A percentile compares a stretch with the other conserved stretches of the same genome.
phyloP scores from a whole-genome alignment of 805 yeast genomes.

The Torulaspora maleeae region DNA sequence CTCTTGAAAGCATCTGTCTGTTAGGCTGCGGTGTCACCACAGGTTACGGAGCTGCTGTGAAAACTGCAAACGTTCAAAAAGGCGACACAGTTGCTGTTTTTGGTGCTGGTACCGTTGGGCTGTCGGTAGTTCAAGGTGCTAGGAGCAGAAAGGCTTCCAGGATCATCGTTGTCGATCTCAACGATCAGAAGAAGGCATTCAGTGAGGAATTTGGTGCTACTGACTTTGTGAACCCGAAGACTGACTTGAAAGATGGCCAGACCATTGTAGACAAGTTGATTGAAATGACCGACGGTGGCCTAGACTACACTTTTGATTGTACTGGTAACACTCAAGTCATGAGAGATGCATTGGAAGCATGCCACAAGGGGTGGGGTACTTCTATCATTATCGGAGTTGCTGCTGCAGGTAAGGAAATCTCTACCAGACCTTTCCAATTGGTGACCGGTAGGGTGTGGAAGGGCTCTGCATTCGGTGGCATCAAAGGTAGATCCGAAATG shows the following conservation, averaged over 20 bases:
- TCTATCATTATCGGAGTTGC: constrained; percentile 97
- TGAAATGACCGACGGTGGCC: constrained; percentile 94
- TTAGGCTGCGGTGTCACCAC: constrained; percentile 99
- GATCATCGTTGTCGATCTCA: constrained; percentile 83
- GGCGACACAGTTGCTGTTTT: constrained; percentile 95
- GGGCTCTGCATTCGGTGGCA: constrained; percentile 99
- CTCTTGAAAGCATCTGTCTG: constrained; percentile 80
- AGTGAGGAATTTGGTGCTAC: constrained; percentile 91
- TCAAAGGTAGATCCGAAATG: constrained; percentile 94
- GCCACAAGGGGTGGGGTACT: constrained; percentile 99
- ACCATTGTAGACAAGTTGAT: constrained; percentile 76
- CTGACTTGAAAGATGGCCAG: constrained; percentile 64
- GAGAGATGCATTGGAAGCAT: constrained; percentile 94
- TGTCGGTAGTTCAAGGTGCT: constrained; percentile 96
- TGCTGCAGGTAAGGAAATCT: constrained; percentile 93
- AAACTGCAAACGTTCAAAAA: constrained; percentile 78
- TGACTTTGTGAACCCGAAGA: constrained; percentile 78
- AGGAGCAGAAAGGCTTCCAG: constrained; percentile 71
- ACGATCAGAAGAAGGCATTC: constrained; percentile 80
- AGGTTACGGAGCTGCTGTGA: constrained; percentile 95
- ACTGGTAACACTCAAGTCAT: constrained; percentile 94
- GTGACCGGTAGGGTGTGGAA: constrained; percentile 99
- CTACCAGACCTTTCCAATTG: constrained; percentile 97
- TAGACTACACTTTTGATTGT: constrained; percentile 94
- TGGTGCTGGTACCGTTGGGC: constrained; percentile 97